phyloP scores from a whole-genome alignment of 2,329 filamentous ascomycete genomes.

The Chaetothyriales sp. region DNA sequence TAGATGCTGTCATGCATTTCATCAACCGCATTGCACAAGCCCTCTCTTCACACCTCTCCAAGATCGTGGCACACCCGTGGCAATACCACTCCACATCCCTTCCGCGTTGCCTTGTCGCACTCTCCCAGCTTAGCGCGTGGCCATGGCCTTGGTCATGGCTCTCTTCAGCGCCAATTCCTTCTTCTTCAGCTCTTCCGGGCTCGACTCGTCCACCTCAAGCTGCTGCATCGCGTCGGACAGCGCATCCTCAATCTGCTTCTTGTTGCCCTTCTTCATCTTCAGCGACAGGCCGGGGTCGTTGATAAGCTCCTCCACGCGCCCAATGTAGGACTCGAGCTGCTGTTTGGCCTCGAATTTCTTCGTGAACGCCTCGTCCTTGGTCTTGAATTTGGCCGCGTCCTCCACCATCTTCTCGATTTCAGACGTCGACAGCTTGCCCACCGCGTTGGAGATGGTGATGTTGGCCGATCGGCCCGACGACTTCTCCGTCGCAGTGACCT shows the following conservation, averaged over 20 bases:
- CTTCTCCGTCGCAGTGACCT: constrained; percentile 99
- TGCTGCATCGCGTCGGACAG: constrained; percentile 95
- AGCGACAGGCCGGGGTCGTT: constrained; percentile 90
- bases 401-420: constrained; percentile 98
- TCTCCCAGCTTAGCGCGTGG: constrained; percentile 54
- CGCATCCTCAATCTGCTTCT: constrained; percentile 97
- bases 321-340: constrained; percentile 98
- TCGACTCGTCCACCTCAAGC: constrained; percentile 87
- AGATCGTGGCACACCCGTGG: neutral
- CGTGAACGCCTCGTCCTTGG: constrained; percentile 93
- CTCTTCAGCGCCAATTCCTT: constrained; percentile 98
- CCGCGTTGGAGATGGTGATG: constrained; percentile 99
- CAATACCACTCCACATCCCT: neutral
- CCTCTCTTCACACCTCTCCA: neutral
- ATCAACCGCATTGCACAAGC: neutral
- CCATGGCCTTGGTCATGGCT: constrained; percentile 96
- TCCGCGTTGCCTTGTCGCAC: no score
- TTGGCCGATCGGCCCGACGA: constrained; percentile 94
- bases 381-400: constrained; percentile 98
- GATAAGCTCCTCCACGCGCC: constrained; percentile 96
- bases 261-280: constrained; percentile 97
- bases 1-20: neutral
- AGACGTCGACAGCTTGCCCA: constrained; percentile 84
- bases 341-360: constrained; percentile 99
- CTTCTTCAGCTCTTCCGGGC: constrained; percentile 95